Evolutionary conservation across 2,329 filamentous ascomycete species (phyloP), one percentile per base, ranked within the genome.

Genomic region (Zasmidium citrigriseum): DNA sequence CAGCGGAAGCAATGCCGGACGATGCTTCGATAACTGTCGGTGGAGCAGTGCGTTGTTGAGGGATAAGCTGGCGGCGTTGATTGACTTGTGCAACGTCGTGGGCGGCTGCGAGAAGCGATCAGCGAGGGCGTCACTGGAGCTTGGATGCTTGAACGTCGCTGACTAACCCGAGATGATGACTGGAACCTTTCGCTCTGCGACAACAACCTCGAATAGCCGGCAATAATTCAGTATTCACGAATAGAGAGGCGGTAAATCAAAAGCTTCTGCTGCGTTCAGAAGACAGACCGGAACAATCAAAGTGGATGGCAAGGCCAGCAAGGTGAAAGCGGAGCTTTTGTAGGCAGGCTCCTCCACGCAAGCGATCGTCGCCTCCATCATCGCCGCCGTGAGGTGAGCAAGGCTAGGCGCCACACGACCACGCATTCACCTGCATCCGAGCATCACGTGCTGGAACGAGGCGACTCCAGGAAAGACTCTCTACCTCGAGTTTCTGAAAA

Each of bases 311-410:
- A 29, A 41, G 34, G 34, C 34, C 34, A 41, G 34, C 34, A 21
- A 52, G 51, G 14, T 38, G 53, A 49, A 22, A 18, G 45, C 27
- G 53, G 46, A 49, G 51, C 54, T 2, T 29, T 44, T 52, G 46
- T 22, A 25, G 61, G 61, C 61, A 63, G 55, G 55, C 61, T 47
- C 46, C 49, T 54, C 56, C 55, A 46, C 58, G 59, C 58, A 61
- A 60, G 55, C 61, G 51, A 44, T 25, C 44, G 53, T 23, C 50
- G 56, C 56, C 56, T 58, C 38, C 51, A 16, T 16, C 34, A 41
- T n/a, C 14, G 34, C 34, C 34, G n/a, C n/a, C n/a, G n/a, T n/a
- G n/a, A n/a, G n/a, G n/a, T n/a, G n/a, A 47, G 20, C 23, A 47
- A 22, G 20, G 45, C 23, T 47, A 47, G 45, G 45, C 45, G 12